Evolutionary conservation across 768 basidiomycete genomes (phyloP), one percentile per base, ranked within the genome.

Genomic region (Kwoniella heveanensis): DNA sequence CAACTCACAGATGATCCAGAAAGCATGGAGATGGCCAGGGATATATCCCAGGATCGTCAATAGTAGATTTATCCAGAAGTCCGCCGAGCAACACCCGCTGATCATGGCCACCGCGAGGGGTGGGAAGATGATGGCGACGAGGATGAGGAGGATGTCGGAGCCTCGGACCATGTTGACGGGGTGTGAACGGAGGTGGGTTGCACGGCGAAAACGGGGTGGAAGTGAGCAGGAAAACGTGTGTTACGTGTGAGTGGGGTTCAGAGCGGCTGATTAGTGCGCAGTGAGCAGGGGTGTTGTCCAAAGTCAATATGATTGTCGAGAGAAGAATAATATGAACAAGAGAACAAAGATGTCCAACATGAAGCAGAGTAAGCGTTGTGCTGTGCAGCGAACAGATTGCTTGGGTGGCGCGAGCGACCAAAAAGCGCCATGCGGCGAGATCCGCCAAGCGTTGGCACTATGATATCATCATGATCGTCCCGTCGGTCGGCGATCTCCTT

Each of bases 51-150:
- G 13, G 17, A 36, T 2, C 2, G 58, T 60, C 24, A 60, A 15
- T 4, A 39, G 25, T 2, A 71, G 64, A 49, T 70, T 74, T 67
- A 78, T 78, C 22, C 74, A 54, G 10, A 74, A 57, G 56, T 79
- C 76, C 56, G 70, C 76, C 0, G 47, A 52, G 46, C 78, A 79
- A 48, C 78, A 79, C 32, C 78, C 78, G 2, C 76, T 69, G 61
- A 79, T 74, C 59, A 79, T 70, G 17, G 56, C 62, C 0, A 69
- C 73, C 17, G 75, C 62, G 1, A 65, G 63, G 19, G 71, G 75
- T 1, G 78, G 78, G 70, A 79, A 79, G 57, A 79, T 67, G 65
- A 79, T 76, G 25, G 76, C 76, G n/a, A 79, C 72, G 48, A 79
- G 63, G 46, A 79, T 76, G 51, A 79, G 74, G 36, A 79, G 27